A percentile compares a stretch with the other conserved stretches of the same genome.
phyloP scores from a whole-genome alignment of 192 early-diverging fungal genomes.

The Coemansia sp. region DNA sequence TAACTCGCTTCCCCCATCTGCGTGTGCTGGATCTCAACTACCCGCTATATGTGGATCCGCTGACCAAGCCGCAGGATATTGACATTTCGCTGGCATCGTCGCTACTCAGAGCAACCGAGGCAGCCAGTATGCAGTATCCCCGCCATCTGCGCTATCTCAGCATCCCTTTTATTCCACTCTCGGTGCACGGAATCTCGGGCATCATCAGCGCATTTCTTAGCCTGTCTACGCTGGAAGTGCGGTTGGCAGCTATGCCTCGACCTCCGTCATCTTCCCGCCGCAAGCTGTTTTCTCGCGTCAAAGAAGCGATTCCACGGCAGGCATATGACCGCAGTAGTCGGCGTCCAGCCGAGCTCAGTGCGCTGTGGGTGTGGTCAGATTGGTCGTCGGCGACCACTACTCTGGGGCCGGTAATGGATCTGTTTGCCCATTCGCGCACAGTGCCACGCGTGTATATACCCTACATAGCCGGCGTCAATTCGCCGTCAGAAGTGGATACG shows the following conservation, averaged over 20 bases:
- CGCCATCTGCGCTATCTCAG: constrained; percentile 51
- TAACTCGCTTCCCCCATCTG: constrained; percentile 38
- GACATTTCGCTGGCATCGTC: constrained; percentile 42
- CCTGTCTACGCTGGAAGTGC: constrained; percentile 43
- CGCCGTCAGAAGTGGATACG: constrained; percentile 45
- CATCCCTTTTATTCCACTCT: constrained; percentile 48
- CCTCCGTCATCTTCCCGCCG: constrained; percentile 40
- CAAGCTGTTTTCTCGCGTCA: constrained; percentile 44
- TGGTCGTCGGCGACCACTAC: constrained; percentile 49
- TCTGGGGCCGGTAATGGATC: constrained; percentile 36
- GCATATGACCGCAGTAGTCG: constrained; percentile 16
- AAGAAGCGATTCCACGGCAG: constrained; percentile 34
- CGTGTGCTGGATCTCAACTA: constrained; percentile 54
- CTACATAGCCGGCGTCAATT: constrained; percentile 36
- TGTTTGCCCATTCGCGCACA: constrained; percentile 34
- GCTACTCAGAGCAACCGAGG: constrained; percentile 28
- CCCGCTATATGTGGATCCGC: constrained; percentile 50
- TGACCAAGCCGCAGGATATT: constrained; percentile 45
- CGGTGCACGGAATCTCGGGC: constrained; percentile 43
- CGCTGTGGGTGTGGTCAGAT: constrained; percentile 51
- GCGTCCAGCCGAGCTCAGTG: constrained; percentile 36
- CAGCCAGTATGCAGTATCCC: constrained; percentile 19
- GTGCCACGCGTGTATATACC: constrained; percentile 45
- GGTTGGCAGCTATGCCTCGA: constrained; percentile 30
- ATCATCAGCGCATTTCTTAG: constrained; percentile 38